These are phyloP conservation scores for Phytophthora sp. DNA, from an alignment of 352 stramenopile species.

Conservation along the genomic window DNA sequence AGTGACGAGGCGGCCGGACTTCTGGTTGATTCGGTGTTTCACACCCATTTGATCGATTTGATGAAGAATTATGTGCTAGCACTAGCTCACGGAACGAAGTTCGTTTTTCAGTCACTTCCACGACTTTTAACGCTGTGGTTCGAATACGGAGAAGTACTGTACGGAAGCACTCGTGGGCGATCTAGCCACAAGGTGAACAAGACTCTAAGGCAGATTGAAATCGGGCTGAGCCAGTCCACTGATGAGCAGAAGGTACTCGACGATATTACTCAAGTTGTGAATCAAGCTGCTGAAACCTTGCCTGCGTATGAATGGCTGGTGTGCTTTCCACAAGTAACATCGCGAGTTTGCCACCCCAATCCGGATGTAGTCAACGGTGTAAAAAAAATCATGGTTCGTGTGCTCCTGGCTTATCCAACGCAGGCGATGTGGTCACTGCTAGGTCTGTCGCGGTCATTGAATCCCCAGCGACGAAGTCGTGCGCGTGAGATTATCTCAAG, in stretches of 20 bases:
- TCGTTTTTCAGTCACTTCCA: conserved; percentile 97
- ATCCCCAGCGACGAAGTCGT: conserved; percentile 67
- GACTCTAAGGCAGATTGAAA: conserved; percentile 63
- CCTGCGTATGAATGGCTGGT: conserved; percentile 96
- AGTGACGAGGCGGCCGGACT: conserved; percentile 50
- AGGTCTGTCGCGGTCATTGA: conserved; percentile 93
- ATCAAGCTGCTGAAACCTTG: conserved; percentile 59
- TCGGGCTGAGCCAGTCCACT: conserved; percentile 58
- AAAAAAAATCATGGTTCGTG: conserved; percentile 92
- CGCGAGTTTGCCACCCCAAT: conserved; percentile 92
- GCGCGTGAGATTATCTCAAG: conserved; percentile 70
- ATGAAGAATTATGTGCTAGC: conserved; percentile 95
- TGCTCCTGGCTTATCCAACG: conserved; percentile 94
- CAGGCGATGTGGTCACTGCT: conserved; percentile 98
- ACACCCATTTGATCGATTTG: conserved; percentile 83
- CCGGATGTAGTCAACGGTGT: conserved; percentile 88
- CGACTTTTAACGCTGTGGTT: conserved; percentile 98
- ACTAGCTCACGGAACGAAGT: conserved; percentile 90
- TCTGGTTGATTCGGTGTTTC: conserved; percentile 65
- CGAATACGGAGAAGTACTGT: conserved; percentile 91
- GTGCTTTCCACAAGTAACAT: conserved; percentile 98
- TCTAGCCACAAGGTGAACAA: conserved; percentile 64
- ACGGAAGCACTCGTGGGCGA: conserved; percentile 38
- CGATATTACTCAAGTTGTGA: conserved; percentile 70
- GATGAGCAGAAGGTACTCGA: conserved; percentile 65